Conservation (phyloP, 352 stramenopile species). For the Globisporangium emineosum region DNA sequence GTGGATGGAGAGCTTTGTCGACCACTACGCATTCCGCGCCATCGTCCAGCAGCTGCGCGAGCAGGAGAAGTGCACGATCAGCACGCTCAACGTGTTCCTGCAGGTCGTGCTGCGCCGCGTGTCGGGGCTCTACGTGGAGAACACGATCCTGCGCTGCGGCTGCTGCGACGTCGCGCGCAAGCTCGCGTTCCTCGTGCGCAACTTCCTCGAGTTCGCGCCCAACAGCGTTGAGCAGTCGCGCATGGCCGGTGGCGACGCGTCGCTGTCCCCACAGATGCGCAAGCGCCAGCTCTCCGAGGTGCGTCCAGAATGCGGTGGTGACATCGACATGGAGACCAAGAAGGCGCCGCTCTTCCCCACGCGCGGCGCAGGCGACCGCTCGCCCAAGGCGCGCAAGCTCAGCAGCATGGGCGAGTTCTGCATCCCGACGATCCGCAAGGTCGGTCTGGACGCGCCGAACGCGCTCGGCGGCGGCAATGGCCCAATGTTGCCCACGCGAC, state of each 20-base stretch:
- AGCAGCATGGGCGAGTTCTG: conserved; percentile 43
- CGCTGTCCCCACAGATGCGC: conserved; percentile 18
- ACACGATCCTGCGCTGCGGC: conserved; percentile 46
- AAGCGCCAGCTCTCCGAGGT: conserved; percentile 64
- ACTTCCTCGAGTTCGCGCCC: conserved; percentile 57
- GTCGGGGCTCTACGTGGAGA: conserved; percentile 54
- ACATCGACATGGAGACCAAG: conserved; percentile 12
- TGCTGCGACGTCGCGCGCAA: conserved; percentile 49
- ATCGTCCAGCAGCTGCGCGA: conserved; percentile 53
- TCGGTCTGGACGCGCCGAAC: conserved; percentile 25
- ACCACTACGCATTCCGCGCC: conserved; percentile 70
- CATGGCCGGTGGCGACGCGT: neutral
- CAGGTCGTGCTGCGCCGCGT: conserved; percentile 67
- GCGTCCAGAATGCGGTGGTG: conserved; percentile 30
- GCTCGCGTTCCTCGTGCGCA: conserved; percentile 56
- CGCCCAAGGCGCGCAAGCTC: conserved; percentile 60
- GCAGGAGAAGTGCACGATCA: conserved; percentile 72
- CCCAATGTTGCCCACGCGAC: conserved; percentile 32
- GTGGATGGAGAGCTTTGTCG: conserved; percentile 73
- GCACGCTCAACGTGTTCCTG: conserved; percentile 69
- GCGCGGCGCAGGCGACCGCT: conserved; percentile 25
- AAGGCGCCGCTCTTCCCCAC: conserved; percentile 31
- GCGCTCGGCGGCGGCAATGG: conserved; percentile 3
- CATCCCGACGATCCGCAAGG: conserved; percentile 40
- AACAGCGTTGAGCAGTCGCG: conserved; percentile 6